Evolutionary conservation across 495 filamentous ascomycete species (phyloP), one percentile per base, ranked within the genome.

Genomic region (Aspergillus sclerotiicarbonarius): DNA sequence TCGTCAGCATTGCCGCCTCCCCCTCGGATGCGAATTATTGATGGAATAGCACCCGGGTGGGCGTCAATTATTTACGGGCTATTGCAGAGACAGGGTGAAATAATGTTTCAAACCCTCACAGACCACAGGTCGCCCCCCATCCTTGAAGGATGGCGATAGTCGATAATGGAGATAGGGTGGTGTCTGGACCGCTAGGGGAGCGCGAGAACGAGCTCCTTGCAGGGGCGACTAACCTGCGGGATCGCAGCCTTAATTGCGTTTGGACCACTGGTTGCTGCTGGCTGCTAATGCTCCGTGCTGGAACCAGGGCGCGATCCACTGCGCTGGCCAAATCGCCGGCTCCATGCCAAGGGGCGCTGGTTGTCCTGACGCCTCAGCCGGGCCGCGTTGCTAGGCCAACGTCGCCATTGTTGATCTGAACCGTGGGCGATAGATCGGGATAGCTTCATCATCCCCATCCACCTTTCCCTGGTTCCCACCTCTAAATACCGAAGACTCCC

Each of bases 341-440:
- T 58, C 56, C 52, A 61, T 62, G 59, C 63, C 54, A 58, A 62
- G 56, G 47, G 54, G 45, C 53, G 58, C 44, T 72, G 64, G 71
- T 67, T 72, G 69, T 66, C 69, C 65, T 62, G 67, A 70, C 67
- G 68, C 68, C 70, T 59, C 65, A 62, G 43, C 48, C 48, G 32
- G 51, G 47, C 51, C 25, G 12, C 58, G 75, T 77, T 77, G 75
- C 72, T 67, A 67, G 71, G 73, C 69, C 73, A 77, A 77, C 75
- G 52, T 37, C 62, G 52, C 62, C 62, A 70, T 77, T 77, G 75
- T 77, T 77, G 75, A 77, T 73, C 65, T 60, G 69, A 71, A 68
- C 68, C 72, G 67, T 70, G 71, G 67, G 58, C 65, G 64, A 63
- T 71, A 67, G 72, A 73, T 75, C 72, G 63, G 59, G 67, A 70